Conservation (phyloP, 2,329 filamentous ascomycete genomes). For the Fusarium decemcellulare region DNA sequence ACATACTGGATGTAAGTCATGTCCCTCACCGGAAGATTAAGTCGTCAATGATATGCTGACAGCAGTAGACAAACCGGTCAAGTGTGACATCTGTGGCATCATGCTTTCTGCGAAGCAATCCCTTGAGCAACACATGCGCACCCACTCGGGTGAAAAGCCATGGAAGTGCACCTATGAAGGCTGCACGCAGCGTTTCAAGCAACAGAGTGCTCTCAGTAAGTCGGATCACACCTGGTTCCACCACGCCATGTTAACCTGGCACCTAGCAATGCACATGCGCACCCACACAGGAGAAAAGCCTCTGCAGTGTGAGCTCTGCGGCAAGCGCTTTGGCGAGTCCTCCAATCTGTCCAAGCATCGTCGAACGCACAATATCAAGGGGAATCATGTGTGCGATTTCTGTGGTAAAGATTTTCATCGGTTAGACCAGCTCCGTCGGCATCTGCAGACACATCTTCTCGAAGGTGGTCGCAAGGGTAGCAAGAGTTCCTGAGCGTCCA, state of each 20-base stretch:
- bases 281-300: constrained; percentile 78
- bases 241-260: constrained; percentile 31
- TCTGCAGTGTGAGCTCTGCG: constrained; percentile 70
- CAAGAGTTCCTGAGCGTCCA: constrained; percentile 26
- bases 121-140: constrained; percentile 76
- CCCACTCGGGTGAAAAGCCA: constrained; percentile 76
- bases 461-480: constrained; percentile 35
- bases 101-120: constrained; percentile 77
- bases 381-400: constrained; percentile 64
- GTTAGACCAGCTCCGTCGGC: constrained; percentile 72
- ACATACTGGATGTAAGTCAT: constrained; percentile 72
- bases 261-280: constrained; percentile 74
- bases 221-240: constrained; percentile 17
- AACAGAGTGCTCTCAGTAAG: constrained; percentile 77
- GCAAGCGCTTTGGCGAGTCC: constrained; percentile 73
- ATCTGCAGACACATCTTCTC: constrained; percentile 56
- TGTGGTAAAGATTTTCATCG: constrained; percentile 73
- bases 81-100: constrained; percentile 68
- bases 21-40: neutral
- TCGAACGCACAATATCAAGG: constrained; percentile 70
- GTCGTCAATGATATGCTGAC: constrained; percentile 22
- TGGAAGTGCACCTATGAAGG: constrained; percentile 67
- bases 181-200: constrained; percentile 73
- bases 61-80: constrained; percentile 69
- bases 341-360: constrained; percentile 77